These are phyloP conservation scores for Helicostylum pulchrum DNA, from an alignment of 192 early-diverging fungal species.

Conservation along the genomic window DNA sequence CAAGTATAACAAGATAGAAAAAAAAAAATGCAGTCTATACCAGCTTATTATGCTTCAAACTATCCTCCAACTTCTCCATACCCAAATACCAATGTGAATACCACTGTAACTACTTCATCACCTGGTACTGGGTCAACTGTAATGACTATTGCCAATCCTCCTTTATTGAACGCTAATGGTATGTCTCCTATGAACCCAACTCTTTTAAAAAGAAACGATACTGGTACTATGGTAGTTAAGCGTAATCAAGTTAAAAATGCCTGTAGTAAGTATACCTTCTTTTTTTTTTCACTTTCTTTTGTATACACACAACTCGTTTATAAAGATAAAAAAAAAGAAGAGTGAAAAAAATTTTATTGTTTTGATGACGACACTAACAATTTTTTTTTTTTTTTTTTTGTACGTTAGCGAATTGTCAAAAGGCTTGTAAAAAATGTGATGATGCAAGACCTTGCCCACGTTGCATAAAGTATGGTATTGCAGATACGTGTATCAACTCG, in stretches of 20 bases:
- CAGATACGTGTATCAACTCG: constrained; percentile 69
- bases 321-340: not conserved
- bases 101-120: constrained; percentile 4
- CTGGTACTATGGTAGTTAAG: constrained; percentile 4
- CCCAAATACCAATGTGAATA: constrained; percentile 2
- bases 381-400: constrained; percentile 11
- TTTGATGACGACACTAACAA: constrained; percentile 13
- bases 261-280: constrained; percentile 12
- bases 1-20: not conserved
- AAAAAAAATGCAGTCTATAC: constrained; percentile 6
- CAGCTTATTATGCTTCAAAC: constrained; percentile 8
- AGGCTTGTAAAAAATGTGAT: constrained; percentile 91
- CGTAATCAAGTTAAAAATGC: constrained; percentile 34
- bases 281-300: not conserved
- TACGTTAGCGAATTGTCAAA: constrained; percentile 74
- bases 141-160: not conserved
- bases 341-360: not conserved
- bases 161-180: not conserved
- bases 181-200: not conserved
- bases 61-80: constrained; percentile 14
- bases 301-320: not conserved
- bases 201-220: not conserved
- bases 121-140: not conserved
- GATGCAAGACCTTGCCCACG: constrained; percentile 77
- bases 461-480: constrained; percentile 70